A percentile compares a stretch with the other conserved stretches of the same genome.
Conservation (phyloP, 768 basidiomycete genomes). For the Kwoniella mangroviensis region DNA sequence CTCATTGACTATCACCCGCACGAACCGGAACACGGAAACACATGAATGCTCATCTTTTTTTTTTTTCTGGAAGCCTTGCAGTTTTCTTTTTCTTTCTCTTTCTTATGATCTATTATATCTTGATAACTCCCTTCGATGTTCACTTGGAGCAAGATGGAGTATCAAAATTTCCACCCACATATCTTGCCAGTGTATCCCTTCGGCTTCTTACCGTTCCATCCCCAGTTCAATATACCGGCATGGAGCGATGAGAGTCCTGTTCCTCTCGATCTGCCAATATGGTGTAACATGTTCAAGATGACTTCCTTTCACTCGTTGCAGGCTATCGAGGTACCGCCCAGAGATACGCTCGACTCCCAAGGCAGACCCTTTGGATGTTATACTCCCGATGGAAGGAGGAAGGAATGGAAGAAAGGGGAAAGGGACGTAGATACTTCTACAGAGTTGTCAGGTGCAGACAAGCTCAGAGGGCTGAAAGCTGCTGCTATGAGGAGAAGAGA, state of each 20-base stretch:
- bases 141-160: neutral
- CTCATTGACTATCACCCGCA: neutral
- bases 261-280: neutral
- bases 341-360: neutral
- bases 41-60: too few species aligned
- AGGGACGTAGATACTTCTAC: neutral
- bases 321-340: neutral
- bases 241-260: neutral
- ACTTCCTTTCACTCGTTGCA: neutral
- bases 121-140: neutral
- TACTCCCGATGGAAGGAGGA: neutral
- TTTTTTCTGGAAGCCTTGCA: too few species aligned
- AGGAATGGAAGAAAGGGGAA: neutral
- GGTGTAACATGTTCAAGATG: neutral
- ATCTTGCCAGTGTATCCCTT: neutral
- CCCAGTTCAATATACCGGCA: neutral
- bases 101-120: neutral
- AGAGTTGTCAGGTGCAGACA: neutral
- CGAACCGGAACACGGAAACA: neutral
- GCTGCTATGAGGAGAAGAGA: neutral
- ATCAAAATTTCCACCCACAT: neutral
- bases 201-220: neutral
- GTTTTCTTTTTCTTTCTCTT: too few species aligned
- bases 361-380: neutral
- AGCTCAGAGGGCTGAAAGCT: neutral